Conservation (phyloP, 2,329 filamentous ascomycete species). For the Nigrograna mackinnonii region DNA sequence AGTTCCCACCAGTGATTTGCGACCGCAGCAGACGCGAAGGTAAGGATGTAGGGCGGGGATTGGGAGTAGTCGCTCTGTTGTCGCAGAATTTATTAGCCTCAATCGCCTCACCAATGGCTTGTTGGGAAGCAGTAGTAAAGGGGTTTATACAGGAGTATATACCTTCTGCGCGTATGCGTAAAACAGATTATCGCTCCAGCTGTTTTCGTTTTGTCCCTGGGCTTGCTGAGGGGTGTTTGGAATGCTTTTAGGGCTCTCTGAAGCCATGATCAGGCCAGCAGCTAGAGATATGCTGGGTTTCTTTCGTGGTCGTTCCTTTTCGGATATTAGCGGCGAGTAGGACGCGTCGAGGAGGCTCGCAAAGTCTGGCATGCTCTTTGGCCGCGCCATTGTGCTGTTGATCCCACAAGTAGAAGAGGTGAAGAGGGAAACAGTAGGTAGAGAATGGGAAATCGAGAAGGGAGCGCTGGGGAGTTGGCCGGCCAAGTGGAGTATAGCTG, state of each 20-base stretch:
- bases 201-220: constrained; percentile 14
- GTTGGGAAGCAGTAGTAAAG: no score
- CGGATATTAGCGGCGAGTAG: constrained; percentile 23
- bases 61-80: constrained; percentile 32
- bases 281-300: constrained; percentile 38
- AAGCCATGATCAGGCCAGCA: constrained; percentile 39
- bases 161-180: constrained; percentile 41
- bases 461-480: neutral
- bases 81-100: constrained; percentile 18
- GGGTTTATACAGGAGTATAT: constrained; percentile 7
- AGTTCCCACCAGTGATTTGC: constrained; percentile 38
- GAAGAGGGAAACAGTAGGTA: neutral
- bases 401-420: neutral
- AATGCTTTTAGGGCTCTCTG: constrained; percentile 18
- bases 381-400: constrained; percentile 24
- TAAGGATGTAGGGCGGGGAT: constrained; percentile 36
- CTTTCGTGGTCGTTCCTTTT: constrained; percentile 24
- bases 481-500: constrained; percentile 4
- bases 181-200: constrained; percentile 26
- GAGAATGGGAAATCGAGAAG: neutral
- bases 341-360: constrained; percentile 29
- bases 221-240: constrained; percentile 20
- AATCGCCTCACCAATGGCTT: no score
- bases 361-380: constrained; percentile 41
- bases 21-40: constrained; percentile 33